These are phyloP conservation scores for Lactarius trivialis DNA, from an alignment of 768 basidiomycete genomes.

Conservation along the genomic window DNA sequence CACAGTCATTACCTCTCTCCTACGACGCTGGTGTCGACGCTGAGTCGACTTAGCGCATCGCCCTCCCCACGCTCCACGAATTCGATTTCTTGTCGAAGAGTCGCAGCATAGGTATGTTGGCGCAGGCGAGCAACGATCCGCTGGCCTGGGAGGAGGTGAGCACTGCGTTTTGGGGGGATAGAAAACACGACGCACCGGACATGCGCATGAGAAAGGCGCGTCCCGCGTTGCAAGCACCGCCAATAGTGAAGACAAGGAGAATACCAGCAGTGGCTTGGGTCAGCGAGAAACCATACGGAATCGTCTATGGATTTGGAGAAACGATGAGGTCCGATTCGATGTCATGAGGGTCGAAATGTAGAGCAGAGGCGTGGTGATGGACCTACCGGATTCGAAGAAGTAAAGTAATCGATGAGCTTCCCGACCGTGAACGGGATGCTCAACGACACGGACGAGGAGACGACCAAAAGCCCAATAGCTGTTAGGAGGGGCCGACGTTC, in stretches of 20 bases:
- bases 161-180: neutral
- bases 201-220: constrained; percentile 82
- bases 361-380: neutral
- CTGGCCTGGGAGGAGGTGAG: constrained; percentile 46
- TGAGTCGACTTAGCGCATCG: constrained; percentile 86
- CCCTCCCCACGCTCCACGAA: constrained; percentile 90
- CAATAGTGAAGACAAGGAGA: constrained; percentile 73
- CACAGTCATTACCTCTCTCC: constrained; percentile 66
- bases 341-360: neutral
- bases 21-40: constrained; percentile 87
- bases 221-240: constrained; percentile 80
- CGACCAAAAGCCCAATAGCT: constrained; percentile 72
- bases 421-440: constrained; percentile 91
- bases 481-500: constrained; percentile 71
- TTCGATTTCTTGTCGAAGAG: constrained; percentile 85
- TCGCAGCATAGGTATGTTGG: constrained; percentile 75
- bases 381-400: constrained; percentile 61
- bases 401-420: constrained; percentile 91
- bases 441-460: constrained; percentile 90
- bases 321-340: neutral
- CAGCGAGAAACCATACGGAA: constrained; percentile 73
- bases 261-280: constrained; percentile 74
- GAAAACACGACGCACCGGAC: constrained; percentile 46
- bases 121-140: constrained; percentile 85
- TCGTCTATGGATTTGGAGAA: constrained; percentile 27